Evolutionary conservation across 192 early-diverging fungal species (phyloP).

Genomic region (Coemansia sp.): DNA sequence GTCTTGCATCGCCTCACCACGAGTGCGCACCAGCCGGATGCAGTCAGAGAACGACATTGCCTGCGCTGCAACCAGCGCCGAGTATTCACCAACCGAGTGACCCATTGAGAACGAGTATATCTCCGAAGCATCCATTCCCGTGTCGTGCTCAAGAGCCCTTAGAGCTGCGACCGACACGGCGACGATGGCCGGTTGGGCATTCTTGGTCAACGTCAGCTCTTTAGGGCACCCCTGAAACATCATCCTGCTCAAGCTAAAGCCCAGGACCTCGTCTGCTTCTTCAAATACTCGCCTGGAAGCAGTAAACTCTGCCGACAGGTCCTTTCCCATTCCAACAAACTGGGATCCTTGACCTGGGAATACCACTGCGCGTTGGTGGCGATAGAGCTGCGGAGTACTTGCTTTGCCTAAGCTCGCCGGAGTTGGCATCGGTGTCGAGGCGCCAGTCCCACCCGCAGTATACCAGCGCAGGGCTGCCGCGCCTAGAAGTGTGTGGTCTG

Average conservation of each 20-base stretch:
- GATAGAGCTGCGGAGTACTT: slow-evolving; percentile 38
- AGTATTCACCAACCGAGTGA: slow-evolving; percentile 95
- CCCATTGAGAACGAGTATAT: slow-evolving; percentile 83
- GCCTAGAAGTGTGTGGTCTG: not conserved
- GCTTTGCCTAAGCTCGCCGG: not conserved
- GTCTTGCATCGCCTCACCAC: slow-evolving; percentile 89
- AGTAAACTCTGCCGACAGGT: slow-evolving; percentile 76
- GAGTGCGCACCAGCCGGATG: slow-evolving; percentile 80
- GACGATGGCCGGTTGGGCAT: slow-evolving; percentile 94
- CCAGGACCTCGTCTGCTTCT: slow-evolving; percentile 87
- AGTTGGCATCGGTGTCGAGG: not conserved
- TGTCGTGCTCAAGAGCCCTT: slow-evolving; percentile 81
- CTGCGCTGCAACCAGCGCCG: slow-evolving; percentile 72
- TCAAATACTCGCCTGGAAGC: slow-evolving; percentile 84
- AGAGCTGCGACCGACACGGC: slow-evolving; percentile 87
- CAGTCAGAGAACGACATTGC: slow-evolving; percentile 77
- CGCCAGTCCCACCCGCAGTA: not conserved
- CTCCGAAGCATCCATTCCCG: slow-evolving; percentile 74
- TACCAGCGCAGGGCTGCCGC: not conserved
- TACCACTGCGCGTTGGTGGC: slow-evolving; percentile 45
- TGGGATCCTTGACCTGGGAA: slow-evolving; percentile 79
- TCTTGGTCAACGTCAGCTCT: slow-evolving; percentile 66
- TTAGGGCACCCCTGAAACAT: slow-evolving; percentile 88
- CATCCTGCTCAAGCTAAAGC: slow-evolving; percentile 68
- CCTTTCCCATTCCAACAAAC: slow-evolving; percentile 91